Evolutionary conservation across 164 flowering plant species (phyloP).

Genomic region (Platanus orientalis): DNA sequence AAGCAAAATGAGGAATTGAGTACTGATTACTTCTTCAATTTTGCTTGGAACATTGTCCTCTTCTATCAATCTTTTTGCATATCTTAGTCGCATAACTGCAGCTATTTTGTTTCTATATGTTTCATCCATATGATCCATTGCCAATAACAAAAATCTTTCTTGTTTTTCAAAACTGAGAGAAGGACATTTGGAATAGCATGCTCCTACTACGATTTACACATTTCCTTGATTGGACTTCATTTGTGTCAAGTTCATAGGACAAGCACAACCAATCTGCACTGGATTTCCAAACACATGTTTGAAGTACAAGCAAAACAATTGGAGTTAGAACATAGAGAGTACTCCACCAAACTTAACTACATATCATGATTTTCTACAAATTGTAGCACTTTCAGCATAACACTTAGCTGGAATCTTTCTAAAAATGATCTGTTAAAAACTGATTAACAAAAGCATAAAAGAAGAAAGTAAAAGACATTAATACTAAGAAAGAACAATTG

Average conservation of each 20-base stretch:
- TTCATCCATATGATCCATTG: conserved; percentile 39
- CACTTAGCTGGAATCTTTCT: no score
- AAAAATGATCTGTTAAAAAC: no score
- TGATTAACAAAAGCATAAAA: no score
- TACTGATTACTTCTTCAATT: conserved; percentile 65
- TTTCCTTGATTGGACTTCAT: background rate
- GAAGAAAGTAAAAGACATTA: no score
- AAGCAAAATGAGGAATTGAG: background rate
- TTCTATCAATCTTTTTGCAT: conserved; percentile 27
- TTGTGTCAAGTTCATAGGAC: background rate
- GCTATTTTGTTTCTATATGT: conserved; percentile 23
- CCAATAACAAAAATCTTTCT: background rate
- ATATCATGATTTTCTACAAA: no score
- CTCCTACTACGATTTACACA: background rate
- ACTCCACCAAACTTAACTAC: no score
- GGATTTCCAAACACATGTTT: background rate
- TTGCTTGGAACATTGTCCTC: conserved; percentile 52
- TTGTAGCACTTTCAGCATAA: no score
- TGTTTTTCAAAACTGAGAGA: background rate
- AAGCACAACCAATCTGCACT: background rate
- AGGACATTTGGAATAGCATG: background rate
- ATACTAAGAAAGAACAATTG: no score
- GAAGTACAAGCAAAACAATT: background rate
- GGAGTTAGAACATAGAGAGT: no score
- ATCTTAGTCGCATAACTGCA: conserved; percentile 31